Conservation (phyloP, 1,284 basidiomycete species). For the Hemileia vastatrix region DNA sequence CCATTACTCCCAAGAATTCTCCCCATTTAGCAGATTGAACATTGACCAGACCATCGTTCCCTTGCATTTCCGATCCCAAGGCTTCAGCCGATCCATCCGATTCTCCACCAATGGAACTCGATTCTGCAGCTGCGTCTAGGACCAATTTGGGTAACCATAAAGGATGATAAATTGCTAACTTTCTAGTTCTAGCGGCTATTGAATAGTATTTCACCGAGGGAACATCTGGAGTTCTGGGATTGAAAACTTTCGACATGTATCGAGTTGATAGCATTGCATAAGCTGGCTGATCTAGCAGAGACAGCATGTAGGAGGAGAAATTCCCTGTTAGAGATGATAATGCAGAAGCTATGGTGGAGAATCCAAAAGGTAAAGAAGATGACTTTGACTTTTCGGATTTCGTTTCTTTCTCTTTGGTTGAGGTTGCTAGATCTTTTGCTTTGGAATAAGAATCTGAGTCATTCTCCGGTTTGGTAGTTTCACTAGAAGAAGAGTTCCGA, state of each 20-base stretch:
- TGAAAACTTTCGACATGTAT: conserved; percentile 78
- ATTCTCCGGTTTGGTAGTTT: too few species aligned
- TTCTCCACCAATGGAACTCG: too few species aligned
- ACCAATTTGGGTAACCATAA: conserved; percentile 95
- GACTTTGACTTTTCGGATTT: too few species aligned
- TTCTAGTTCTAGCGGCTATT: conserved; percentile 67
- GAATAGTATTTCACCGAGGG: conserved; percentile 76
- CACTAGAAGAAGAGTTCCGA: too few species aligned
- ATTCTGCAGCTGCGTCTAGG: conserved; percentile 58
- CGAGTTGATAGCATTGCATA: conserved; percentile 86
- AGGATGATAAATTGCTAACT: conserved; percentile 78
- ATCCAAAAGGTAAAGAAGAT: too few species aligned
- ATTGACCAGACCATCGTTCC: conserved; percentile 90
- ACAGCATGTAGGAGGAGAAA: too few species aligned
- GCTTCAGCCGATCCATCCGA: too few species aligned
- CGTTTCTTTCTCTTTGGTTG: too few species aligned
- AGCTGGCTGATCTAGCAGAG: conserved; percentile 87
- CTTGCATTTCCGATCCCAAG: conserved; percentile 63
- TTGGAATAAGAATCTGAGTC: too few species aligned
- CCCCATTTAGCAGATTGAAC: conserved; percentile 84
- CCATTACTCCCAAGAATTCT: conserved; percentile 73
- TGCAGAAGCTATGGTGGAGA: too few species aligned
- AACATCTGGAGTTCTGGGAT: conserved; percentile 78
- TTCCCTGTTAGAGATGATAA: too few species aligned
- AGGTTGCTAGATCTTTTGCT: too few species aligned